Evolutionary conservation across 805 yeast genomes (phyloP).

Genomic region (Saccharomycopsis capsularis): DNA sequence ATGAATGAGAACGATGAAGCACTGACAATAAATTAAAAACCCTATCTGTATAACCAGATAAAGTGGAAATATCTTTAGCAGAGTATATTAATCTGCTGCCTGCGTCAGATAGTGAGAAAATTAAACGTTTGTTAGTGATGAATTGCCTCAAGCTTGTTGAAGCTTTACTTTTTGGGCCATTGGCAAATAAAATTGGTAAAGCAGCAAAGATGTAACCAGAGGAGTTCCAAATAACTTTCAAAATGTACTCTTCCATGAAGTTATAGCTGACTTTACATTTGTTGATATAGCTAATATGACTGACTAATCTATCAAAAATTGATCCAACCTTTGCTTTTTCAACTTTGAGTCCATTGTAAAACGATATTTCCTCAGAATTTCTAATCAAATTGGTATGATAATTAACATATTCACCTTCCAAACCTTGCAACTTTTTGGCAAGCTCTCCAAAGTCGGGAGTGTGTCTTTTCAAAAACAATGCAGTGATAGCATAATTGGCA

Average conservation of each 20-base stretch:
- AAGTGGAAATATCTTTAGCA: constrained; percentile 82
- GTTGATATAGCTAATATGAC: constrained; percentile 48
- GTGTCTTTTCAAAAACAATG: constrained; percentile 57
- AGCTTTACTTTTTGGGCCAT: constrained; percentile 16
- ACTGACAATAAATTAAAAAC: constrained; percentile 70
- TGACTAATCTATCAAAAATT: constrained; percentile 50
- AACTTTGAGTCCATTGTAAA: constrained; percentile 79
- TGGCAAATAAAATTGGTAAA: constrained; percentile 58
- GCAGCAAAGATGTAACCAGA: constrained; percentile 90
- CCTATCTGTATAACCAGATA: constrained; percentile 85
- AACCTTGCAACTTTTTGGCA: constrained; percentile 61
- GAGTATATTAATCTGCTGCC: constrained; percentile 94
- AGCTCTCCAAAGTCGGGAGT: constrained; percentile 84
- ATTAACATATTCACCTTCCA: constrained; percentile 86
- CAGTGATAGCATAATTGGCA: constrained; percentile 73
- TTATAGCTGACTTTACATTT: constrained; percentile 60
- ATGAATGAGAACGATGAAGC: constrained; percentile 75
- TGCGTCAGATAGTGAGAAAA: constrained; percentile 90
- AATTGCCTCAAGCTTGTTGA: constrained; percentile 76
- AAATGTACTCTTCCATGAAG: constrained; percentile 73
- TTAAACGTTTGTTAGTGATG: constrained; percentile 81
- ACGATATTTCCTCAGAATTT: constrained; percentile 90
- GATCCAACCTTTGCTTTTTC: constrained; percentile 62
- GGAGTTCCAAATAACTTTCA: constrained; percentile 92
- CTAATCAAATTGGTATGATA: constrained; percentile 79